Evolutionary conservation across 2,329 filamentous ascomycete species (phyloP), one percentile per base, ranked within the genome.

Genomic region (Lecanosticta acicola): DNA sequence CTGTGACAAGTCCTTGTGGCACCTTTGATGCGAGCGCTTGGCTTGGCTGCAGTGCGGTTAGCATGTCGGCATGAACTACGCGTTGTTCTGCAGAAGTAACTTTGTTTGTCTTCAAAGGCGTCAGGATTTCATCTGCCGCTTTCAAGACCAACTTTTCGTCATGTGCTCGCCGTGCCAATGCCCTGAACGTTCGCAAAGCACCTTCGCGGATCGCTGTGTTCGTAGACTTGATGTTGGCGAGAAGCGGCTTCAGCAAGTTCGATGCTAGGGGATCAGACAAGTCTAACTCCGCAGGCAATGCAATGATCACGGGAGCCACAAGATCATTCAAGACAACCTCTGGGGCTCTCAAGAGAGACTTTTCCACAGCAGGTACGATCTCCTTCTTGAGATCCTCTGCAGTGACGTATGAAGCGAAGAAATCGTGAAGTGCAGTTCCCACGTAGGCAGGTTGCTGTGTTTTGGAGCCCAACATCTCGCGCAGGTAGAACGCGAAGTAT

Each of bases 161-260:
- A 39, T 70, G 64, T 55, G 80, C 85, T 55, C 78, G 76, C 34
- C 70, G 66, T 21, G 87, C 78, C n/a, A 90, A 72, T 8, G 78
- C 77, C 53, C 77, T 76, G 64, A 97, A 95, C 5, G 85, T 85
- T 32, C 77, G 74, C 17, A 90, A 69, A 7, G 87, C 85, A 18
- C 88, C 89, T 51, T 78, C 78, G 45, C 91, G 83, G 51, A 96
- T 87, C 2, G 69, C 68, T 11, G 79, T 71, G 64, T 95, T 97
- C 60, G 85, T 90, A 1, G 93, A 97, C 67, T 94, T 96, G 66
- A 90, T 75, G 62, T 89, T 95, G 33, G 88, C 83, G n/a, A 97
- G 69, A 10, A 98, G 72, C 4, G 89, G 87, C 66, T 95, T 97
- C 32, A 94, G 68, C 29, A 98, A 74, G 50, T 85, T 85, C 19